Evolutionary conservation across 2,329 filamentous ascomycete species (phyloP).

Genomic region (Rutstroemia sydowiana): DNA sequence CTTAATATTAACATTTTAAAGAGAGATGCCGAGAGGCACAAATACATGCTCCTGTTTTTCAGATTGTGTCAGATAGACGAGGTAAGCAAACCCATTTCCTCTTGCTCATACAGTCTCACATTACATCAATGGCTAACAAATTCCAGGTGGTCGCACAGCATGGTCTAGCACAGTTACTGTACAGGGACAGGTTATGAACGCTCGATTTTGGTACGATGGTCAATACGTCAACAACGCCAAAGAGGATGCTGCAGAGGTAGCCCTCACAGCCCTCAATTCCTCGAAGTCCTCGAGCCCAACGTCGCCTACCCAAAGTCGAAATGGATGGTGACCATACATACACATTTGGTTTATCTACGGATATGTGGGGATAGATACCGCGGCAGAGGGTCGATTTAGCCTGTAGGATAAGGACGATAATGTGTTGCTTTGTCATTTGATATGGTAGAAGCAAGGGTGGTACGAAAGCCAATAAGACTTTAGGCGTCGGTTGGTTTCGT

Average conservation of each 20-base stretch:
- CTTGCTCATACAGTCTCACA: neutral
- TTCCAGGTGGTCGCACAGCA: constrained; percentile 74
- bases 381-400: constrained; percentile 14
- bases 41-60: constrained; percentile 51
- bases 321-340: constrained; percentile 30
- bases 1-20: constrained; percentile 31
- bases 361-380: constrained; percentile 2
- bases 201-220: constrained; percentile 87
- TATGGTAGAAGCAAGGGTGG: constrained; percentile 26
- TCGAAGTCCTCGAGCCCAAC: constrained; percentile 38
- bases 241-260: constrained; percentile 88
- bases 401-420: constrained; percentile 27
- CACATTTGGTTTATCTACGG: neutral
- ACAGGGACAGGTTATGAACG: constrained; percentile 55
- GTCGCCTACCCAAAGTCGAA: constrained; percentile 35
- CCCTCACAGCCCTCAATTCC: constrained; percentile 58
- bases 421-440: constrained; percentile 15
- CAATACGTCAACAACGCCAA: constrained; percentile 79
- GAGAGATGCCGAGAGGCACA: constrained; percentile 51
- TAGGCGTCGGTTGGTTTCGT: constrained; percentile 26
- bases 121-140: constrained; percentile 23
- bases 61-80: constrained; percentile 68
- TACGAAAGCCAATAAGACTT: constrained; percentile 23
- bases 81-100: constrained; percentile 45
- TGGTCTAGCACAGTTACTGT: constrained; percentile 82